phyloP scores from a whole-genome alignment of 495 filamentous ascomycete genomes.

The Aspergillus leporis region DNA sequence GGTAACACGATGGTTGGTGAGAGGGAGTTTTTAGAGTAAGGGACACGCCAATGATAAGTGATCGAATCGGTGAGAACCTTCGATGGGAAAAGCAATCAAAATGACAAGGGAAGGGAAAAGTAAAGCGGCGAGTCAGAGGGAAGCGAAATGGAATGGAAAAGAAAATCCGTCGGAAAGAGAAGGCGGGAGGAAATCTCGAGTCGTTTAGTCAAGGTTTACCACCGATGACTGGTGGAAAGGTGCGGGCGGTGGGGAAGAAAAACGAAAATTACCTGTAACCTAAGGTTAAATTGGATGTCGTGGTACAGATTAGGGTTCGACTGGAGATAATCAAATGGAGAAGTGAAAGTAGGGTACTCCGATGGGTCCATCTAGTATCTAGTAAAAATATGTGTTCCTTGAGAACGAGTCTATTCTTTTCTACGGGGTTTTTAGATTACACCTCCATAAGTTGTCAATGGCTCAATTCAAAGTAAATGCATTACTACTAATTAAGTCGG shows the following conservation, averaged over 20 bases:
- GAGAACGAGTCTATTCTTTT: too few species aligned
- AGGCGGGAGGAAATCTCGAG: not conserved
- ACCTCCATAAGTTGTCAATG: too few species aligned
- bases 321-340: not conserved
- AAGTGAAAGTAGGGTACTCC: too few species aligned
- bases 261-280: not conserved
- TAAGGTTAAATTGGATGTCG: not conserved
- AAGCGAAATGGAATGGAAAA: conserved; percentile 6
- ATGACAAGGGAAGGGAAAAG: not conserved
- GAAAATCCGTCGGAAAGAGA: not conserved
- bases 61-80: not conserved
- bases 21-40: not conserved
- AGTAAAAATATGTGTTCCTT: too few species aligned
- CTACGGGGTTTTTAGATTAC: too few species aligned
- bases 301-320: conserved; percentile 3
- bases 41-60: not conserved
- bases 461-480: too few species aligned
- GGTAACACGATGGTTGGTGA: conserved; percentile 28
- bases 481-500: too few species aligned
- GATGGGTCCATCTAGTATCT: too few species aligned
- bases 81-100: not conserved
- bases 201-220: not conserved
- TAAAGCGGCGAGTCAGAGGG: conserved; percentile 3
- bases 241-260: not conserved
- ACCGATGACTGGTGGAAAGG: not conserved